phyloP scores from a whole-genome alignment of 345 rosid genomes.

The Eucalyptus curtisii region DNA sequence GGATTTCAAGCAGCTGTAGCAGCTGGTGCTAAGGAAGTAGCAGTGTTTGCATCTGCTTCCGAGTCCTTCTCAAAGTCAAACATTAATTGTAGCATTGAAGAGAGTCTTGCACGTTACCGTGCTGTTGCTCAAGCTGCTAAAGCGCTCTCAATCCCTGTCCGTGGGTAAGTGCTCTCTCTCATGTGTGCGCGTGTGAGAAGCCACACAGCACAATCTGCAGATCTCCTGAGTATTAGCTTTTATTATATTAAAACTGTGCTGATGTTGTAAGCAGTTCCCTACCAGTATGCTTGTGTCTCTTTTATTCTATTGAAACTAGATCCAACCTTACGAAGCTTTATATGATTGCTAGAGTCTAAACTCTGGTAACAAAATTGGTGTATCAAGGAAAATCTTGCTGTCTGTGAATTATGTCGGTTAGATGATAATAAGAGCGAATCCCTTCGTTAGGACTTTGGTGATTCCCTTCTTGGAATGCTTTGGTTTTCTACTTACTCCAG shows the following conservation, averaged over 20 bases:
- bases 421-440: background rate
- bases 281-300: background rate
- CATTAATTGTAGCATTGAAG: conserved; percentile 68
- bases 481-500: background rate
- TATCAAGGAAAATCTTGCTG: background rate
- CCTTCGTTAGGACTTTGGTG: background rate
- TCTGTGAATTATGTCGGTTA: background rate
- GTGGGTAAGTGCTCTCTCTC: conserved; percentile 33
- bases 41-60: conserved; percentile 75
- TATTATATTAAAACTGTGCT: background rate
- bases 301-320: background rate
- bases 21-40: conserved; percentile 74
- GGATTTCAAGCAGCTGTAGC: conserved; percentile 72
- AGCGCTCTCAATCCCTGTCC: conserved; percentile 46
- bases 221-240: background rate
- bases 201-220: background rate
- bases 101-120: conserved; percentile 58
- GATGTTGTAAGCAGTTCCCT: background rate
- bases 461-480: background rate
- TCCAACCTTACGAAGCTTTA: background rate
- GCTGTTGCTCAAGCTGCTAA: conserved; percentile 49
- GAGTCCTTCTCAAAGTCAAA: conserved; percentile 71
- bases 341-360: background rate
- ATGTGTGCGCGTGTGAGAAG: background rate
- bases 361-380: background rate